Conservation (phyloP, 805 yeast genomes). For the Pichia gijzeniarum region DNA sequence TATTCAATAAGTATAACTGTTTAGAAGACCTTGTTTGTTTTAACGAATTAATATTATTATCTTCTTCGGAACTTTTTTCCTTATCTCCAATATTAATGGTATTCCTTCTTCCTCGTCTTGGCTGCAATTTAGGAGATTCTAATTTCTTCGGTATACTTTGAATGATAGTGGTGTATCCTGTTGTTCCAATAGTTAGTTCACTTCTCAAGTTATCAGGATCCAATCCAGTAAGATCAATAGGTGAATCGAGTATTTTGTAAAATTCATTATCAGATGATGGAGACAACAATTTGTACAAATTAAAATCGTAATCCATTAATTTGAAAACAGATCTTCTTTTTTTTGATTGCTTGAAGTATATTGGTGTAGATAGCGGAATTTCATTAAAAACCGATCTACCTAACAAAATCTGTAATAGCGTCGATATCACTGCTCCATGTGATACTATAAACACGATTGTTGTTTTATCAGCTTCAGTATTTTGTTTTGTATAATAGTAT, state of each 20-base stretch:
- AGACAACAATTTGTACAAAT: slow-evolving; percentile 24
- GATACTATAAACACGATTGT: slow-evolving; percentile 32
- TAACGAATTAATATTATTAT: slow-evolving; percentile 13
- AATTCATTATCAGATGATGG: slow-evolving; percentile 23
- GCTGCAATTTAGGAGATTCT: not conserved
- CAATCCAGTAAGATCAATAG: slow-evolving; percentile 24
- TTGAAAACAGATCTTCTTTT: slow-evolving; percentile 22
- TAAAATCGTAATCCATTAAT: slow-evolving; percentile 31
- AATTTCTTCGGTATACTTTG: slow-evolving; percentile 16
- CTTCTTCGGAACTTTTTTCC: slow-evolving; percentile 9
- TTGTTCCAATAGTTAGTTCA: slow-evolving; percentile 22
- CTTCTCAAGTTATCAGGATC: slow-evolving; percentile 23
- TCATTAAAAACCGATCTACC: slow-evolving; percentile 35
- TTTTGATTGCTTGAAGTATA: slow-evolving; percentile 27
- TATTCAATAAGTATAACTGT: slow-evolving; percentile 23
- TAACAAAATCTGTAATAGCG: slow-evolving; percentile 33
- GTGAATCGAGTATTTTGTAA: slow-evolving; percentile 19
- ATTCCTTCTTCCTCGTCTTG: slow-evolving; percentile 20
- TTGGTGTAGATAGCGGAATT: slow-evolving; percentile 34
- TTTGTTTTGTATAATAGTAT: slow-evolving; percentile 23
- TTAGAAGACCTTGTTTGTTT: slow-evolving; percentile 26
- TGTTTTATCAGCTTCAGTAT: slow-evolving; percentile 25
- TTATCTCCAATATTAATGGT: slow-evolving; percentile 23
- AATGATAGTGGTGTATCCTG: slow-evolving; percentile 18
- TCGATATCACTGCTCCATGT: slow-evolving; percentile 40